A percentile compares a stretch with the other conserved stretches of the same genome.
phyloP scores from a whole-genome alignment of 345 rosid species.

The Alliaria petiolata region DNA sequence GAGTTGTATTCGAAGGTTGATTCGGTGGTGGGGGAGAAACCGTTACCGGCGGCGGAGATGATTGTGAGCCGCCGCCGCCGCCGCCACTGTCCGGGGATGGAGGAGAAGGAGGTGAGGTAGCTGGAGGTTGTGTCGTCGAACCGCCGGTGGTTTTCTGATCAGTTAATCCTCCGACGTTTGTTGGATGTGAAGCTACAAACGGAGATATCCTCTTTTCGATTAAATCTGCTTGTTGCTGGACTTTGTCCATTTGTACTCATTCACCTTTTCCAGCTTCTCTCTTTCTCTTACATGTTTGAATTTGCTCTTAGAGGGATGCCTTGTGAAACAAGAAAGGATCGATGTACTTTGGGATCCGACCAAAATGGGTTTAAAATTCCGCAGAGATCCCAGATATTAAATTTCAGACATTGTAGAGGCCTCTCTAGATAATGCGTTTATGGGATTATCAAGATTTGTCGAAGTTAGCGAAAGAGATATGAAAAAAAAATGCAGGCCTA shows the following conservation, averaged over 20 bases:
- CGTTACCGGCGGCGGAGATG: conserved; percentile 21
- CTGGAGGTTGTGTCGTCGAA: conserved; percentile 25
- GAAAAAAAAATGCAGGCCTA: neutral
- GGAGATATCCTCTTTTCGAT: conserved; percentile 27
- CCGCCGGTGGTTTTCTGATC: conserved; percentile 10
- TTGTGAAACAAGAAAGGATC: conserved; percentile 16
- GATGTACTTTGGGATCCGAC: neutral
- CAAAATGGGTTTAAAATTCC: neutral
- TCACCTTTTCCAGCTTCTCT: neutral
- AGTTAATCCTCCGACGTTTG: conserved; percentile 14
- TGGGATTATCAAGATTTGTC: neutral
- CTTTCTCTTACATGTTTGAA: conserved; percentile 15
- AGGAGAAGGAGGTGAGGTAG: conserved; percentile 32
- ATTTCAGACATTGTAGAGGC: neutral
- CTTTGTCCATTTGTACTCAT: conserved; percentile 31
- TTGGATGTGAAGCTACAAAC: conserved; percentile 11
- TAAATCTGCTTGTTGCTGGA: conserved; percentile 27
- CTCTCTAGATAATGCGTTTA: neutral
- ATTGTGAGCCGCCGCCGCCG: conserved; percentile 1
- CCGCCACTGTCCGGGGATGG: conserved; percentile 8
- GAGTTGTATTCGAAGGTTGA: neutral
- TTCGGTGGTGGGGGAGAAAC: conserved; percentile 13
- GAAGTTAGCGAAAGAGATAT: neutral
- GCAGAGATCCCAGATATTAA: neutral
- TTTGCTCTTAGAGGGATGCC: neutral